Base-by-base conservation (phyloP, 345 rosid genomes). In the Carallia pectinifolia region DNA sequence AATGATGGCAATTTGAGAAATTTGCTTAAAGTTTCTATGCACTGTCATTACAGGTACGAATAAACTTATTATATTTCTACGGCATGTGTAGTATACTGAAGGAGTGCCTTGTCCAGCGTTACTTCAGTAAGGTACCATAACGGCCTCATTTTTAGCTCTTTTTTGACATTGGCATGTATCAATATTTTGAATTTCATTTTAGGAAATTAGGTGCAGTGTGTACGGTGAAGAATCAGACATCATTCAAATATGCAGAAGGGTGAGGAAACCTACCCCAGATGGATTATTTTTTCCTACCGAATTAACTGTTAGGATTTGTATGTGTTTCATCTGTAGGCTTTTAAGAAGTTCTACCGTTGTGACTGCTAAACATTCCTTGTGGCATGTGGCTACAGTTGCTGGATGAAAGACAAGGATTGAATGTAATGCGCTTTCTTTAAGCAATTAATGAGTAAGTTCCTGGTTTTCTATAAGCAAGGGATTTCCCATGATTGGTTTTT, bases 21-120 rank as follows among this genome's bases (percentile, higher is more conserved):
- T 27, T 30, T 61, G 48, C 71, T 34, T 38, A 38, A 6, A 23
- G 38, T 36, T 61, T 61, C 53, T 59, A 12, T 66, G 13, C 10
- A 53, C 34, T 64, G 23, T 40, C 58, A 47, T 72, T 77, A 70
- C 71, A 88, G 92, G 92, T 88, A 66, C 73, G 82, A 62, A 66
- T 81, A 77, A 86, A 85, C 79, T 65, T 88, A 77, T 71, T 86
- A 62, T 88, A 86, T 77, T 85, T 88, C 82, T 85, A 84, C 34
- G 89, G 89, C 17, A 88, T 85, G 89, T 85, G 88, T 72, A 82
- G 84, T 4, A 71, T 88, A 48, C 40, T 85, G 72, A 88, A 85
- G 73, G 92, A 88, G 48, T 88, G 85, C 67, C 85, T 88, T 71
- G 84, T 88, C 65, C 90, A 84, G 76, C 92, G 92, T 19, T 84